phyloP scores from a whole-genome alignment of 768 basidiomycete species.

The Lactarius akahatsu region DNA sequence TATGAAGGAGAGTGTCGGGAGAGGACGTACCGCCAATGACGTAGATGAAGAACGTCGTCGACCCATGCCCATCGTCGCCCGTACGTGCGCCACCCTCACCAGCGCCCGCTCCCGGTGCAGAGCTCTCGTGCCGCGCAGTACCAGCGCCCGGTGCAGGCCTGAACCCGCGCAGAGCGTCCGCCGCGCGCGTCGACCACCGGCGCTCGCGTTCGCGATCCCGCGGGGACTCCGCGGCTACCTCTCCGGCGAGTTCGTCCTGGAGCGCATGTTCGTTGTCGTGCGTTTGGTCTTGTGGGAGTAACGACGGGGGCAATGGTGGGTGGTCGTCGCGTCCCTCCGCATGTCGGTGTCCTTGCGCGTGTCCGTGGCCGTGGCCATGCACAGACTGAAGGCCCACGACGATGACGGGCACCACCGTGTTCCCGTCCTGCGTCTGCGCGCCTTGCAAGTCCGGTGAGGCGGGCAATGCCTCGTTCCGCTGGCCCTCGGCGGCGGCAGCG shows the following conservation, averaged over 20 bases:
- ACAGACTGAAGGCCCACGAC: conserved; percentile 82
- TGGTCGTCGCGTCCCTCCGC: conserved; percentile 16
- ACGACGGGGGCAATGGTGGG: neutral
- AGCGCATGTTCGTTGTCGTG: conserved; percentile 3
- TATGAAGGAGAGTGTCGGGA: too few relatives aligned
- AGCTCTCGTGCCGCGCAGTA: conserved; percentile 30
- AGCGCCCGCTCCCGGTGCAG: conserved; percentile 8
- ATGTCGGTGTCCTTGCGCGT: conserved; percentile 21
- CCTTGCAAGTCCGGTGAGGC: conserved; percentile 18
- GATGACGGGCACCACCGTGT: conserved; percentile 73
- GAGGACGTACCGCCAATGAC: conserved; percentile 70
- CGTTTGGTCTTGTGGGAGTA: neutral
- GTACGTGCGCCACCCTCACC: conserved; percentile 9
- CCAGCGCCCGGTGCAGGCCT: conserved; percentile 35
- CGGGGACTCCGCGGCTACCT: neutral
- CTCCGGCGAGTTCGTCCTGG: neutral
- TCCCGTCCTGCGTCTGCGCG: conserved; percentile 23
- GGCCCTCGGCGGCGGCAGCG: conserved; percentile 27
- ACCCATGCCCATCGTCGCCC: conserved; percentile 34
- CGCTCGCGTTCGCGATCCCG: conserved; percentile 36
- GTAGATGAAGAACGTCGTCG: conserved; percentile 85
- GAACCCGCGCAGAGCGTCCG: conserved; percentile 59
- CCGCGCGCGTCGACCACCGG: conserved; percentile 62
- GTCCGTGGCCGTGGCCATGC: conserved; percentile 40
- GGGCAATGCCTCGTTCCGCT: conserved; percentile 1